Evolutionary conservation across 495 filamentous ascomycete genomes (phyloP), one percentile per base, ranked within the genome.

Genomic region (Aspergillus bridgeri): DNA sequence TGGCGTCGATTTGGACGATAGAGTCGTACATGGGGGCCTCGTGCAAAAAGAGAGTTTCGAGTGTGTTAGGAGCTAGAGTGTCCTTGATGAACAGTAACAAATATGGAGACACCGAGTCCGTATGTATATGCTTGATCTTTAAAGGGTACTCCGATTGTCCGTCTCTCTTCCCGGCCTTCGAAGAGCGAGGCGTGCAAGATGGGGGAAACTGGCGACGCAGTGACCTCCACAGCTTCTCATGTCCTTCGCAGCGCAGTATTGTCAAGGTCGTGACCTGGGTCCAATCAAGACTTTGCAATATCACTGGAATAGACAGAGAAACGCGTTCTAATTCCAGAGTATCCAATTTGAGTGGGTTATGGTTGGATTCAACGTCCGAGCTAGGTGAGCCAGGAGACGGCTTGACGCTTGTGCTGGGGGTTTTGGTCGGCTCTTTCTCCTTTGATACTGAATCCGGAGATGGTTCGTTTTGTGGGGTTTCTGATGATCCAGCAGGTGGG

Each of bases 31-130:
- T 73, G 22, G 76, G 79, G 6, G 83, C 80, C 60, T 96, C 91
- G 70, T 95, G 91, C 49, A 98, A 69, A 65, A 92, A 93, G 18
- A 96, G 73, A 20, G 88, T 86, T 70, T 98, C 89, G 9, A 98
- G 74, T 2, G 84, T 88, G 67, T 98, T 89, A 2, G 93, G 93
- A 23, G 86, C 88, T 25, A 96, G 81, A 0, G 91, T 86, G 59
- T 96, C 90, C 56, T 88, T 91, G 51, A 96, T 81, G 64, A 96
- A 96, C 7, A 80, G 76, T 43, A 96, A 83, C n/a, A 98, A 72
- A 21, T 86, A 80, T 19, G 83, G 73, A 0, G 90, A 91, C n/a
- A 92, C 89, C 11, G 76, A 76, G 66, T 96, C 90, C 0, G 89
- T 95, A 59, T 95, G 90, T 13, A 98, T 80, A 59, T 88, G 82